A percentile compares a stretch with the other conserved stretches of the same genome.
Conservation (phyloP, 2,329 filamentous ascomycete genomes). For the Curvularia sp. region DNA sequence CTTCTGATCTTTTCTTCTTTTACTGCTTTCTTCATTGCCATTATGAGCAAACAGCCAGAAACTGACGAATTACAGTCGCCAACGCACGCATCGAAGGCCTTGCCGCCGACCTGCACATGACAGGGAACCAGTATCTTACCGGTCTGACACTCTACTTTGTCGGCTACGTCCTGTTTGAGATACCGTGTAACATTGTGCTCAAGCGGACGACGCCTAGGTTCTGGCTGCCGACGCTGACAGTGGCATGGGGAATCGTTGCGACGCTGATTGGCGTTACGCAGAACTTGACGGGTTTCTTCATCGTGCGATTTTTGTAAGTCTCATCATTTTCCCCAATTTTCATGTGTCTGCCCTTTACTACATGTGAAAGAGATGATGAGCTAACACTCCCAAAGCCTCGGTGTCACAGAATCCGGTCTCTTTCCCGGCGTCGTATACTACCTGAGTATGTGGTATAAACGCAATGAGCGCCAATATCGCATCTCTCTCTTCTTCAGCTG, state of each 20-base stretch:
- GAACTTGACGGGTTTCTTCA: conserved; percentile 56
- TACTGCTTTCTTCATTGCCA: background rate
- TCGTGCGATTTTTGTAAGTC: conserved; percentile 56
- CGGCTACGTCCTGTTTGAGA: conserved; percentile 58
- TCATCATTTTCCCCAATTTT: background rate
- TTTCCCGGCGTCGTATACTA: conserved; percentile 59
- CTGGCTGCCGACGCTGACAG: conserved; percentile 57
- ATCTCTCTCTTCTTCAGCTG: conserved; percentile 67
- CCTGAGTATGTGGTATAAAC: conserved; percentile 68
- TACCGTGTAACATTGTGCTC: conserved; percentile 66
- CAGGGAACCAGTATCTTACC: conserved; percentile 64
- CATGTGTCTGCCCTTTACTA: background rate
- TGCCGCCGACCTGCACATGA: conserved; percentile 41
- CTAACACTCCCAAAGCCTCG: conserved; percentile 30
- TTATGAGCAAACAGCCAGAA: background rate
- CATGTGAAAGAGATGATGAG: background rate
- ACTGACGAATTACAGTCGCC: conserved; percentile 30
- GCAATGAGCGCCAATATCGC: conserved; percentile 64
- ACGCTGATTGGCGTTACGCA: conserved; percentile 60
- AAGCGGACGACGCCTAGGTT: conserved; percentile 64
- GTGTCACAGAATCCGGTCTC: conserved; percentile 47
- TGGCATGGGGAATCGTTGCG: conserved; percentile 57
- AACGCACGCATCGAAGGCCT: conserved; percentile 57
- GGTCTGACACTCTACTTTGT: conserved; percentile 71
- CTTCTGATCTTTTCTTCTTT: background rate